These are phyloP conservation scores for Cladorrhinum sp. DNA, from an alignment of 2,329 filamentous ascomycete genomes.

Conservation along the genomic window DNA sequence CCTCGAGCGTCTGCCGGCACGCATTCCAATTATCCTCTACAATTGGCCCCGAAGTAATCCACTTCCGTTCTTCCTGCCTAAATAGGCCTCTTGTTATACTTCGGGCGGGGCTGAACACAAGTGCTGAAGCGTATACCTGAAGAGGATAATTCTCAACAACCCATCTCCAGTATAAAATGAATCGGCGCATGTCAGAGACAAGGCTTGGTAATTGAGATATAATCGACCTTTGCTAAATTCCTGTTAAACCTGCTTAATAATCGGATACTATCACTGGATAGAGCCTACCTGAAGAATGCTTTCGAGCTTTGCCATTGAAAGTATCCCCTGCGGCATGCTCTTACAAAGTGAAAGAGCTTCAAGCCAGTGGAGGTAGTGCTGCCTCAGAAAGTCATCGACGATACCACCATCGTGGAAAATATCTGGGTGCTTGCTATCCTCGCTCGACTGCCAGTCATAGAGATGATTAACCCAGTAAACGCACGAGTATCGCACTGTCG, in stretches of 20 bases:
- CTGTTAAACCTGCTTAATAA: conserved; percentile 12
- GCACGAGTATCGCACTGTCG: conserved; percentile 18
- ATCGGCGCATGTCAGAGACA: conserved; percentile 18
- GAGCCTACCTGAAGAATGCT: neutral
- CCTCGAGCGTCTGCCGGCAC: conserved; percentile 15
- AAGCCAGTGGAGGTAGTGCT: conserved; percentile 23
- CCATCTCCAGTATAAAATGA: conserved; percentile 14
- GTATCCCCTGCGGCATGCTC: conserved; percentile 14
- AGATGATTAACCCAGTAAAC: conserved; percentile 21
- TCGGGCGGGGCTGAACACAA: conserved; percentile 18
- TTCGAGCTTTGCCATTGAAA: conserved; percentile 17
- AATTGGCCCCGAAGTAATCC: conserved; percentile 9
- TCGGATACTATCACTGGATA: neutral
- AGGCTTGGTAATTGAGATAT: conserved; percentile 1
- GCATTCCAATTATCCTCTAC: conserved; percentile 17
- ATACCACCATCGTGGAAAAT: conserved; percentile 10
- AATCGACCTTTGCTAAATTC: conserved; percentile 5
- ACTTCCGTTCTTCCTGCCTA: conserved; percentile 13
- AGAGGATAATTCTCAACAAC: conserved; percentile 20
- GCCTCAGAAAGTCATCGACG: conserved; percentile 3
- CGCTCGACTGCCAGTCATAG: neutral
- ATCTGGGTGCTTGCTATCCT: neutral
- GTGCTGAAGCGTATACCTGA: conserved; percentile 22
- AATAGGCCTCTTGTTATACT: conserved; percentile 15
- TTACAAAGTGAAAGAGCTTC: conserved; percentile 21